Conservation (phyloP, 2,329 filamentous ascomycete species). For the Talaromyces sp. region DNA sequence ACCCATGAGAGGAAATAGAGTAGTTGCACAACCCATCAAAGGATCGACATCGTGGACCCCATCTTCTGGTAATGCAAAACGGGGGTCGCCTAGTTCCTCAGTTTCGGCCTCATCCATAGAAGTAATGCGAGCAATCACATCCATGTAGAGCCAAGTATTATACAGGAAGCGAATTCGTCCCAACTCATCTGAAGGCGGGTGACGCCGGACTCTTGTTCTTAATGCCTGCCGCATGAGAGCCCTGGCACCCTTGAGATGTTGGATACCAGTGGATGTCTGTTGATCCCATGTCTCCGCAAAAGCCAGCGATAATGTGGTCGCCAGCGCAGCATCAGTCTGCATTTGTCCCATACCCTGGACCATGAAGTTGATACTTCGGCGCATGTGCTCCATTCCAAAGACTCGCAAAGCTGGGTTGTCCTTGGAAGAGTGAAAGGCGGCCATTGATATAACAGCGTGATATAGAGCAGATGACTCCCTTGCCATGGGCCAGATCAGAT, state of each 20-base stretch:
- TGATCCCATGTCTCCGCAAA: conserved; percentile 72
- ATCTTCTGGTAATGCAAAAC: conserved; percentile 44
- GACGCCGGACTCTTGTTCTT: conserved; percentile 39
- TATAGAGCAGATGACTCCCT: conserved; percentile 63
- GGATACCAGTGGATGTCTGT: conserved; percentile 66
- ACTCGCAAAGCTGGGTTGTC: conserved; percentile 58
- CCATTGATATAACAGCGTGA: conserved; percentile 67
- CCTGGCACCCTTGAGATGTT: conserved; percentile 67
- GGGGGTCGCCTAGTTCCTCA: conserved; percentile 42
- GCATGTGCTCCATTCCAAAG: conserved; percentile 68
- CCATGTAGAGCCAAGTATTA: conserved; percentile 72
- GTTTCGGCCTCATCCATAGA: conserved; percentile 60
- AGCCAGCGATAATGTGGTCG: conserved; percentile 67
- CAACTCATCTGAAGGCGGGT: conserved; percentile 48
- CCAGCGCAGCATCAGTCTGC: conserved; percentile 63
- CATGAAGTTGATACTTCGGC: conserved; percentile 60
- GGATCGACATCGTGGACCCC: conserved; percentile 63
- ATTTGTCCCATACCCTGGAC: conserved; percentile 62
- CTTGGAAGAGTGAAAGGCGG: conserved; percentile 65
- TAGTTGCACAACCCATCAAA: conserved; percentile 67
- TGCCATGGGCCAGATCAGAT: conserved; percentile 67
- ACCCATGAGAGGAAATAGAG: conserved; percentile 67
- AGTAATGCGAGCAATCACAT: conserved; percentile 68
- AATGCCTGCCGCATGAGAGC: conserved; percentile 62
- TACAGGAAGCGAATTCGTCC: conserved; percentile 64